Evolutionary conservation across 2,329 filamentous ascomycete genomes (phyloP).

Genomic region (Diaporthe humulicola): DNA sequence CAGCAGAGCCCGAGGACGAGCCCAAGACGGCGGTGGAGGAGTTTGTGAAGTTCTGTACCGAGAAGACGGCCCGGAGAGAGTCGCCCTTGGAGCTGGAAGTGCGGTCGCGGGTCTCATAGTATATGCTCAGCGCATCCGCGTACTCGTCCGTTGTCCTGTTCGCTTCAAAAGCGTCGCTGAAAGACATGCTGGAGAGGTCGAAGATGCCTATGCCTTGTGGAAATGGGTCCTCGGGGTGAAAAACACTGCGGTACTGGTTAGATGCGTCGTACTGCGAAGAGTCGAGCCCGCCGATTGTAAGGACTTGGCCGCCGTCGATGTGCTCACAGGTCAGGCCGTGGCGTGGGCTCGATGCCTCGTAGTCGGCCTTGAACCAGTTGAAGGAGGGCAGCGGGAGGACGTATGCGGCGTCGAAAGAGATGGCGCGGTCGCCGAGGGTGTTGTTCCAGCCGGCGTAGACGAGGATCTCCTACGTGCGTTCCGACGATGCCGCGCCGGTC

Average conservation of each 20-base stretch:
- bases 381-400: slow-evolving; percentile 45
- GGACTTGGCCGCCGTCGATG: slow-evolving; percentile 53
- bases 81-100: slow-evolving; percentile 33
- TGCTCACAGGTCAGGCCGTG: slow-evolving; percentile 45
- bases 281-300: slow-evolving; percentile 53
- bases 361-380: slow-evolving; percentile 44
- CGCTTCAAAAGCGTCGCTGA: slow-evolving; percentile 34
- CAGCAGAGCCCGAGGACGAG: slow-evolving; percentile 2
- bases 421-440: slow-evolving; percentile 37
- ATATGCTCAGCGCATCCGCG: slow-evolving; percentile 36
- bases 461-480: slow-evolving; percentile 44
- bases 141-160: slow-evolving; percentile 35
- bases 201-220: slow-evolving; percentile 43
- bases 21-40: background rate
- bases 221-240: slow-evolving; percentile 41
- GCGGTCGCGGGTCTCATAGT: slow-evolving; percentile 40
- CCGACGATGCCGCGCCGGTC: slow-evolving; percentile 42
- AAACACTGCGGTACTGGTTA: slow-evolving; percentile 37
- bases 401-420: slow-evolving; percentile 43
- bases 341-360: slow-evolving; percentile 41
- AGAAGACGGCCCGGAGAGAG: slow-evolving; percentile 18
- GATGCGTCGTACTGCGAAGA: slow-evolving; percentile 31
- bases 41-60: slow-evolving; percentile 10
- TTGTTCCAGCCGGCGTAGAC: slow-evolving; percentile 45
- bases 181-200: slow-evolving; percentile 41